Evolutionary conservation across 108 stramenopile genomes (phyloP).

Genomic region (Cyclotella choctawhatcheeana): DNA sequence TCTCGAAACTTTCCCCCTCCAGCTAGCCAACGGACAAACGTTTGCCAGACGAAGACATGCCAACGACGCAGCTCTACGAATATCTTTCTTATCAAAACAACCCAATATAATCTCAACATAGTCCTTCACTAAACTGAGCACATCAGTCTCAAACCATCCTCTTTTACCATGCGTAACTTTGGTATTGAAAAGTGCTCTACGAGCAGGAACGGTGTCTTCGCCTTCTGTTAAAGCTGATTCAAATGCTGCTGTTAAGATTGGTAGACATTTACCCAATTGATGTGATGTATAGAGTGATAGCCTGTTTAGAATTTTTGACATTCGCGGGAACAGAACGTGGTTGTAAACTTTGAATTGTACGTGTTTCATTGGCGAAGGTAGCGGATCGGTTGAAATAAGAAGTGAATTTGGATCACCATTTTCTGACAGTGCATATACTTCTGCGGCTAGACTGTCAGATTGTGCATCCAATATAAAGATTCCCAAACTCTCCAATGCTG

Average conservation of each 20-base stretch:
- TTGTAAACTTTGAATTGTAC: slow-evolving; percentile 64
- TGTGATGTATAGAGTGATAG: slow-evolving; percentile 38
- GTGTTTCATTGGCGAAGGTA: slow-evolving; percentile 33
- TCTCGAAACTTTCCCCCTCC: slow-evolving; percentile 56
- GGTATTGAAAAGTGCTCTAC: slow-evolving; percentile 26
- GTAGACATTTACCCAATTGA: slow-evolving; percentile 54
- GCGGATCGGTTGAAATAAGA: neutral
- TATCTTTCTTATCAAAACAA: slow-evolving; percentile 10
- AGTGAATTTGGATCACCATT: slow-evolving; percentile 22
- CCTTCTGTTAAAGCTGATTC: slow-evolving; percentile 61
- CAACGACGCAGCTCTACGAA: slow-evolving; percentile 44
- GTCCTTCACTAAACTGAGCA: slow-evolving; percentile 27
- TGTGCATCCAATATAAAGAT: slow-evolving; percentile 54
- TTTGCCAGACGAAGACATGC: slow-evolving; percentile 65
- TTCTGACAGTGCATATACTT: slow-evolving; percentile 26
- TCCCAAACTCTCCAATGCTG: slow-evolving; percentile 69
- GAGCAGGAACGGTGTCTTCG: slow-evolving; percentile 40
- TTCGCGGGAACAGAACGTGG: slow-evolving; percentile 61
- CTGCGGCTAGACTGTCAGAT: slow-evolving; percentile 28
- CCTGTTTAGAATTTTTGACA: slow-evolving; percentile 60
- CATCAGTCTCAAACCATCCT: slow-evolving; percentile 54
- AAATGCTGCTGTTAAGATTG: slow-evolving; percentile 59
- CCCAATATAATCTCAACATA: slow-evolving; percentile 58
- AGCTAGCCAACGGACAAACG: slow-evolving; percentile 61
- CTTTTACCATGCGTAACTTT: slow-evolving; percentile 42